Evolutionary conservation across 768 basidiomycete genomes (phyloP), one percentile per base, ranked within the genome.

Genomic region (Rubroboletus pulcherrimus): DNA sequence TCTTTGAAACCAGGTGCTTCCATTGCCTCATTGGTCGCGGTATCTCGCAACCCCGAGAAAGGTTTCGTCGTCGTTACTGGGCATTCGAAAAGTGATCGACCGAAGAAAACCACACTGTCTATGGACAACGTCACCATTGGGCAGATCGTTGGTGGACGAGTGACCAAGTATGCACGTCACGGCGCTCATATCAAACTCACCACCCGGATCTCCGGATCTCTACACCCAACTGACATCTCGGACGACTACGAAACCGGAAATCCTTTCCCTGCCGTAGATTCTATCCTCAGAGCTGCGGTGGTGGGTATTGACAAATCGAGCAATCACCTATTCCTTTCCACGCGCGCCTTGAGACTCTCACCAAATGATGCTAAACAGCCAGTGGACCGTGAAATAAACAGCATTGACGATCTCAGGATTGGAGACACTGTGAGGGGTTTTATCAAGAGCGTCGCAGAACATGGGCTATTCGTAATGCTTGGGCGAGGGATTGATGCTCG

Each of bases 391-490:
- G 89, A 93, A 68, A 81, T 94, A 58, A 73, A 71, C n/a, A 68
- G 69, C 30, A 55, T 91, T 10, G 73, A 74, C 3, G 85, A 88
- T 47, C 68, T 96, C 21, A 80, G 86, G 62, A 77, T 81, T 24
- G 95, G 93, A 5, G 77, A 88, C 49, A 81, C 76, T n/a, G 75
- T 95, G 17, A 81, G 93, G 51, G 96, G 96, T 11, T 92, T 96
- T 66, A 81, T 98, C 66, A 97, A 93, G 74, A 91, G 83, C 63
- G 77, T 98, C 33, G 81, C 84, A 17, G 88, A 93, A 44, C 86
- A 89, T 66, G 96, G 96, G 15, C 66, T 99, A 19, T 98, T 97
- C 63, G 92, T 99, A 4, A 83, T 83, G 29, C 73, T 99, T 35
- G 93, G 91, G 10, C 81, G 87, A 31, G 80, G 80, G n/a, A 76